phyloP scores from a whole-genome alignment of 129 eudicot genomes.

The Helianthus tuberosus region DNA sequence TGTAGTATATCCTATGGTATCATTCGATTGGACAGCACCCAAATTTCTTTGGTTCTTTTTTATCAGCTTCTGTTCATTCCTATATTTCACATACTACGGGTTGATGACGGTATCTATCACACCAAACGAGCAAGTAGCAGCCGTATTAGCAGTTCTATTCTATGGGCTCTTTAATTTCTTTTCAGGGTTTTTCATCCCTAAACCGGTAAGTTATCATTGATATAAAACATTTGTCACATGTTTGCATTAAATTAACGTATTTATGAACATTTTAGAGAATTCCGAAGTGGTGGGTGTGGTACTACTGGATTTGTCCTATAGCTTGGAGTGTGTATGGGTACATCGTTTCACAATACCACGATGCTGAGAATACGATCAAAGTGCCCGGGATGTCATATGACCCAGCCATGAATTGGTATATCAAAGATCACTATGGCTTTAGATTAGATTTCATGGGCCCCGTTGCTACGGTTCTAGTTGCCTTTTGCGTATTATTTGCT shows the following conservation, averaged over 20 bases:
- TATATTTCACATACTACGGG: slow-evolving; percentile 70
- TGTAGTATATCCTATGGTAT: slow-evolving; percentile 59
- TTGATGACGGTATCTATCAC: slow-evolving; percentile 68
- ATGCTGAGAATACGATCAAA: slow-evolving; percentile 39
- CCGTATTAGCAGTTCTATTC: slow-evolving; percentile 54
- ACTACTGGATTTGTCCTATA: slow-evolving; percentile 69
- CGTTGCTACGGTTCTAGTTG: slow-evolving; percentile 48
- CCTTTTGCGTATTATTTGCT: slow-evolving; percentile 58
- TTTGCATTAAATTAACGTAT: neutral
- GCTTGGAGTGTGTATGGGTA: slow-evolving; percentile 73
- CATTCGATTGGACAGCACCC: slow-evolving; percentile 58
- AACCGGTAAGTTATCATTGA: slow-evolving; percentile 45
- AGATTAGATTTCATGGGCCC: slow-evolving; percentile 53
- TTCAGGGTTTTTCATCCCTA: slow-evolving; percentile 69
- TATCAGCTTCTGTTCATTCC: slow-evolving; percentile 58
- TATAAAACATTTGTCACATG: neutral
- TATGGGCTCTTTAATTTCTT: slow-evolving; percentile 56
- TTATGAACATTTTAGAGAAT: slow-evolving; percentile 42
- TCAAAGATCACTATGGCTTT: slow-evolving; percentile 48
- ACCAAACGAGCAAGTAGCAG: slow-evolving; percentile 64
- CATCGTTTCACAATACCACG: slow-evolving; percentile 62
- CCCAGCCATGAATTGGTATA: slow-evolving; percentile 39
- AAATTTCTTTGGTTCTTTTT: slow-evolving; percentile 67
- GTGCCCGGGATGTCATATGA: slow-evolving; percentile 48
- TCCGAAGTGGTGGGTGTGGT: slow-evolving; percentile 75